These are phyloP conservation scores for Agapanthus africanus DNA, from an alignment of 106 monocot species.

Conservation along the genomic window DNA sequence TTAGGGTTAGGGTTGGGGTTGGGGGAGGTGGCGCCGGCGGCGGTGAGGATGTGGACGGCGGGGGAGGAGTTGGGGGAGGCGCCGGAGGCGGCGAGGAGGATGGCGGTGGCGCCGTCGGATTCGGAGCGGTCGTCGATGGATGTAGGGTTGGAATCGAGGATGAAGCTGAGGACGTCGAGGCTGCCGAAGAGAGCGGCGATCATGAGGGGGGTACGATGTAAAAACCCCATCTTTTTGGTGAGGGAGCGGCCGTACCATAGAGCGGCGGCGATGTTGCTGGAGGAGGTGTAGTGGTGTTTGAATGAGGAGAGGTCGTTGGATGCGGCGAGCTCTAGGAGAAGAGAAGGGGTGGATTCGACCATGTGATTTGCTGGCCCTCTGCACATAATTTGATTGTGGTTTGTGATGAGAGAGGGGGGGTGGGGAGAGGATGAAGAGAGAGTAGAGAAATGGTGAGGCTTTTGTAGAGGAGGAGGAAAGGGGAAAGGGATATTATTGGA, in stretches of 20 bases:
- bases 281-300: conserved; percentile 1
- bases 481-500: too few species aligned
- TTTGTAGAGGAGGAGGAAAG: too few species aligned
- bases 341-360: too few species aligned
- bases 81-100: conserved; percentile 58
- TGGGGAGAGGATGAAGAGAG: too few species aligned
- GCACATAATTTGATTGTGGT: too few species aligned
- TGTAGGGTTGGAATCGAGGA: conserved; percentile 22
- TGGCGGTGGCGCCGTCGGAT: conserved; percentile 55
- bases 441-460: too few species aligned
- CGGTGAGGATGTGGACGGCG: conserved; percentile 22
- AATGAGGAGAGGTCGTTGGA: conserved; percentile 37
- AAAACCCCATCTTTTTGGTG: conserved; percentile 23
- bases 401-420: too few species aligned
- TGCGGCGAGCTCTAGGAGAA: conserved; percentile 62
- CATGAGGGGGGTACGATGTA: conserved; percentile 60
- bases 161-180: conserved; percentile 41
- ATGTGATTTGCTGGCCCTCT: too few species aligned
- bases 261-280: not conserved
- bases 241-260: conserved; percentile 64
- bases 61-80: conserved; percentile 23
- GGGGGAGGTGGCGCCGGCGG: conserved; percentile 12
- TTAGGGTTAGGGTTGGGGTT: conserved; percentile 12
- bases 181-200: conserved; percentile 74
- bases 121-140: conserved; percentile 32